Evolutionary conservation across 2,329 filamentous ascomycete species (phyloP).

Genomic region (Xylariaceae sp.): DNA sequence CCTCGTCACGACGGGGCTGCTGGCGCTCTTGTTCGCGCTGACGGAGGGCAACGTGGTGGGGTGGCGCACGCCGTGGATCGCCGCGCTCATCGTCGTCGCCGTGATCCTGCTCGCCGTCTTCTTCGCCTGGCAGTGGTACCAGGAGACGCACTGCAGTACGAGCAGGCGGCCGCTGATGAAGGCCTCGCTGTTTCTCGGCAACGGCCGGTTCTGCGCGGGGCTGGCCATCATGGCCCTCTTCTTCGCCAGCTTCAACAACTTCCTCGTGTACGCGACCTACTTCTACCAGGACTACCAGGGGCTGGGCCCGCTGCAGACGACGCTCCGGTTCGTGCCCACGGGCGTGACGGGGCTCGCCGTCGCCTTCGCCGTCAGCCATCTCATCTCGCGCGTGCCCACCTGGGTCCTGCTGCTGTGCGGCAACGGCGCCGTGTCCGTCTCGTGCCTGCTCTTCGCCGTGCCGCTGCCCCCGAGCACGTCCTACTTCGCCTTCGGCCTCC

Average conservation of each 20-base stretch:
- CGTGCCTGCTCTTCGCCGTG: slow-evolving; percentile 57
- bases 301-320: slow-evolving; percentile 58
- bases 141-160: slow-evolving; percentile 50
- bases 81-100: slow-evolving; percentile 52
- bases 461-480: slow-evolving; percentile 55
- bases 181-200: slow-evolving; percentile 58
- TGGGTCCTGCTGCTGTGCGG: slow-evolving; percentile 54
- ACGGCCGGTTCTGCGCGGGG: slow-evolving; percentile 53
- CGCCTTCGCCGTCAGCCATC: slow-evolving; percentile 48
- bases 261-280: slow-evolving; percentile 61
- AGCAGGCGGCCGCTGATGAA: slow-evolving; percentile 57
- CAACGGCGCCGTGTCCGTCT: slow-evolving; percentile 48
- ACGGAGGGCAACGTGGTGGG: slow-evolving; percentile 66
- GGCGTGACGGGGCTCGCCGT: slow-evolving; percentile 56
- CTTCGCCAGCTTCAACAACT: slow-evolving; percentile 64
- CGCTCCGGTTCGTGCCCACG: slow-evolving; percentile 62
- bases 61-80: slow-evolving; percentile 60
- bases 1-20: slow-evolving; percentile 55
- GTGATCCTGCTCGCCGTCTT: slow-evolving; percentile 52
- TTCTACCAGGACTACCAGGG: slow-evolving; percentile 65
- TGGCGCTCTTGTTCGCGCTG: slow-evolving; percentile 60
- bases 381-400: slow-evolving; percentile 54
- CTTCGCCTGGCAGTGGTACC: slow-evolving; percentile 55
- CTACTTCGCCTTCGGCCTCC: slow-evolving; percentile 64
- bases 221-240: slow-evolving; percentile 62